Evolutionary conservation across 176 grass and related monocot genomes (phyloP), one percentile per base, ranked within the genome.

Genomic region (Guadua angustifolia): DNA sequence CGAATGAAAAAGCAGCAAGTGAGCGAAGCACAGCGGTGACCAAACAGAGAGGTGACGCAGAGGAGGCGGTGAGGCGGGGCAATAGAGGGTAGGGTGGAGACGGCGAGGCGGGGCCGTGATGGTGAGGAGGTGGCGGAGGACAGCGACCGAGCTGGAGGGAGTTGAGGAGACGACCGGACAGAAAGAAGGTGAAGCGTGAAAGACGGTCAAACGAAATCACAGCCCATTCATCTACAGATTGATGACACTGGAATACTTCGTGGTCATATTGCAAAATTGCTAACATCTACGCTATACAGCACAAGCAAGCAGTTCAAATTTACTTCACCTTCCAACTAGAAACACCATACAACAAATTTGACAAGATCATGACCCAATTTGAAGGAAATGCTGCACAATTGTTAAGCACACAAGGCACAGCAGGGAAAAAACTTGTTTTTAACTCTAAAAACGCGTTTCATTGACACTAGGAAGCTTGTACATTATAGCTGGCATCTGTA

Each of bases 361-460:
- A 50, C 3, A 22, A 50, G 43, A 74, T 63, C 4, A 17, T n/a
- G 8, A 3, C 4, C 1, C 2, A 38, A 0, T 49, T 46, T 15
- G 53, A 18, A 44, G 26, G 4, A 69, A 51, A 6, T 50, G 44
- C 10, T 29, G 61, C 24, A 45, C 10, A 43, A 2, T 12, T 51
- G 46, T 19, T 59, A 1, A 36, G 3, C 36, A 26, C 24, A 45
- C 7, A n/a, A n/a, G 18, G 15, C 73, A 69, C 7, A n/a, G 12
- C 5, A 7, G 0, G 33, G n/a, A n/a, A n/a, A n/a, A 59, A 11
- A 0, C 1, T 1, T 7, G 9, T 2, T 52, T 8, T 17, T 44
- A 10, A 24, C 52, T 71, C 32, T 19, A 36, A 83, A 84, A 88
- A 66, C 3, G n/a, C 5, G n/a, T 40, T 72, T 19, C 81, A 67